These are phyloP conservation scores for Panus rudis DNA, from an alignment of 768 basidiomycete genomes.

Conservation along the genomic window DNA sequence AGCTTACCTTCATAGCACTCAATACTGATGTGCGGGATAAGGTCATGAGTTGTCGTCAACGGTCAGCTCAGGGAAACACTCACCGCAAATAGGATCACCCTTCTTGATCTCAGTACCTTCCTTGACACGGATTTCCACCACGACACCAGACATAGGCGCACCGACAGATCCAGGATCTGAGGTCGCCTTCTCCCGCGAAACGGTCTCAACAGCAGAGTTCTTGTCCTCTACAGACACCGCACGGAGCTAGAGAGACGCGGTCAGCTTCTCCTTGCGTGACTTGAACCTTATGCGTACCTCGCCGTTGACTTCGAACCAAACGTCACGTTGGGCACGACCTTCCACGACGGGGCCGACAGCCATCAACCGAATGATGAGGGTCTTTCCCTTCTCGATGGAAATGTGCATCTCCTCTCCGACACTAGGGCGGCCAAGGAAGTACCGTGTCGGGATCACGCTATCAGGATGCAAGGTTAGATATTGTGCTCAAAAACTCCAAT, in stretches of 20 bases:
- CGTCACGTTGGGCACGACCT: conserved; percentile 87
- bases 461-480: conserved; percentile 1
- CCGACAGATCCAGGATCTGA: conserved; percentile 95
- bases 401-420: conserved; percentile 96
- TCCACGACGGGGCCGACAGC: conserved; percentile 92
- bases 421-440: conserved; percentile 90
- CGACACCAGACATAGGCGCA: conserved; percentile 96
- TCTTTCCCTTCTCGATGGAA: conserved; percentile 94
- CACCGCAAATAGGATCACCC: conserved; percentile 91
- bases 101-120: conserved; percentile 98
- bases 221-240: conserved; percentile 95
- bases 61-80: conserved; percentile 29
- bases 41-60: conserved; percentile 8
- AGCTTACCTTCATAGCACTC: conserved; percentile 90
- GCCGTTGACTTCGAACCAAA: conserved; percentile 98
- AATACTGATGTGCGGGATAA: conserved; percentile 46
- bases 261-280: neutral
- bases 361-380: conserved; percentile 91
- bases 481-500: neutral
- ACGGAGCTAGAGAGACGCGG: conserved; percentile 52
- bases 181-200: conserved; percentile 92
- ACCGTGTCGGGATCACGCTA: conserved; percentile 92
- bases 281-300: conserved; percentile 47
- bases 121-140: conserved; percentile 96
- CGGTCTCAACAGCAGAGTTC: conserved; percentile 92